phyloP scores from a whole-genome alignment of 1,139 yeast genomes.

The Pichia inconspicua region DNA sequence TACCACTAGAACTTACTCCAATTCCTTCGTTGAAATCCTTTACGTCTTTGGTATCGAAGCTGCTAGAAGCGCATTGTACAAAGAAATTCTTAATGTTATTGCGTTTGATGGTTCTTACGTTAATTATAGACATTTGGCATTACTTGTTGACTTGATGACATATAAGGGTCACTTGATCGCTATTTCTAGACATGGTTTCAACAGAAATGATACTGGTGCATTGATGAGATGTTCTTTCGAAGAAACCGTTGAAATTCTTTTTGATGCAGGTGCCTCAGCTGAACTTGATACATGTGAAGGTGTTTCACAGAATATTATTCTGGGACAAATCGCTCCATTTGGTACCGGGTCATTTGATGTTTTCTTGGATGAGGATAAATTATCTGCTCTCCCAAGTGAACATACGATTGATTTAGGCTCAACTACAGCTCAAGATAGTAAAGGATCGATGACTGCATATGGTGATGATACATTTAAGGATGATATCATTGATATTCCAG shows the following conservation, averaged over 20 bases:
- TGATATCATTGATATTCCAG: constrained; percentile 65
- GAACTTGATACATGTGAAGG: constrained; percentile 98
- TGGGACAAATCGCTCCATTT: constrained; percentile 97
- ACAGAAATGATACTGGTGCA: constrained; percentile 97
- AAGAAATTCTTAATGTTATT: constrained; percentile 92
- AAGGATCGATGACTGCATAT: constrained; percentile 94
- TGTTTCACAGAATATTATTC: constrained; percentile 94
- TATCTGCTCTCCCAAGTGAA: constrained; percentile 58
- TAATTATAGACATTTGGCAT: constrained; percentile 96
- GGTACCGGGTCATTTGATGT: constrained; percentile 99
- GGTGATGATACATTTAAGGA: constrained; percentile 68
- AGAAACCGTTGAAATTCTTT: constrained; percentile 94
- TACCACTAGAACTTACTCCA: constrained; percentile 80
- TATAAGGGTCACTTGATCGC: constrained; percentile 98
- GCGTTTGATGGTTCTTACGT: constrained; percentile 99
- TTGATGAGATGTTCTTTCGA: constrained; percentile 99
- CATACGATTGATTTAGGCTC: constrained; percentile 29
- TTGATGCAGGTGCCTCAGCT: constrained; percentile 97
- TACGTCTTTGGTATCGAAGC: constrained; percentile 98
- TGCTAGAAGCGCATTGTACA: constrained; percentile 86
- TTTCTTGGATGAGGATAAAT: constrained; percentile 84
- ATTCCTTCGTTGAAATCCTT: constrained; percentile 91
- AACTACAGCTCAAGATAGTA: constrained; percentile 31
- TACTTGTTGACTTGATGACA: constrained; percentile 97
- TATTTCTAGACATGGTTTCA: constrained; percentile 98